Evolutionary conservation across 2,329 filamentous ascomycete species (phyloP).

Genomic region (Fusarium coffeatum): DNA sequence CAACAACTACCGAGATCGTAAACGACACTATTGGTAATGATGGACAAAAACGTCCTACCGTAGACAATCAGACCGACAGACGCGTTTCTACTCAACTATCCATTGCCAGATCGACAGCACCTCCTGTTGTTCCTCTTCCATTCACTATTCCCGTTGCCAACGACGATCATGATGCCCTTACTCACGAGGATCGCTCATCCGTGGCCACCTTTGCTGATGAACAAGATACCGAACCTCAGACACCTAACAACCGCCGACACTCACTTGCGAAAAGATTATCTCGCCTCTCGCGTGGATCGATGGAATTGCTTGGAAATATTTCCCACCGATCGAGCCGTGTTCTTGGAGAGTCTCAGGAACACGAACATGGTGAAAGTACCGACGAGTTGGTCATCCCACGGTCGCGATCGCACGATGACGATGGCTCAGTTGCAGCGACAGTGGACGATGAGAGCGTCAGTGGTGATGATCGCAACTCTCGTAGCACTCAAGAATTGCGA

Average conservation of each 20-base stretch:
- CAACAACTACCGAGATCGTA: constrained; percentile 40
- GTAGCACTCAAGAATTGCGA: constrained; percentile 37
- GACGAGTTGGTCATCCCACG: constrained; percentile 59
- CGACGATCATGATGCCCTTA: constrained; percentile 53
- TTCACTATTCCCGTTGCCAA: constrained; percentile 68
- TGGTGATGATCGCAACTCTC: constrained; percentile 53
- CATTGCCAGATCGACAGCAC: constrained; percentile 51
- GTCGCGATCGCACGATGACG: constrained; percentile 53
- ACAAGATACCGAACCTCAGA: constrained; percentile 53
- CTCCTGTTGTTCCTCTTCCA: constrained; percentile 71
- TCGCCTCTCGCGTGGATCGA: constrained; percentile 61
- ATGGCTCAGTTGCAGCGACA: constrained; percentile 68
- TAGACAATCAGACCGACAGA: constrained; percentile 23
- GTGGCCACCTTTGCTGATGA: constrained; percentile 77
- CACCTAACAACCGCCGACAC: constrained; percentile 48
- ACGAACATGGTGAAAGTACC: constrained; percentile 53
- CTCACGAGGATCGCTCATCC: constrained; percentile 69
- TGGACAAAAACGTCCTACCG: constrained; percentile 27
- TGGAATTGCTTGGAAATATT: constrained; percentile 57
- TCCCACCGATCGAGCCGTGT: constrained; percentile 52
- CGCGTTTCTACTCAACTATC: constrained; percentile 40
- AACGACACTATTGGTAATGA: constrained; percentile 37
- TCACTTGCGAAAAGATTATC: constrained; percentile 64
- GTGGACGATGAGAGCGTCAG: constrained; percentile 64
- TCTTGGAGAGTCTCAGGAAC: constrained; percentile 28